Evolutionary conservation across 2,329 filamentous ascomycete genomes (phyloP).

Genomic region (Diaporthe sp.): DNA sequence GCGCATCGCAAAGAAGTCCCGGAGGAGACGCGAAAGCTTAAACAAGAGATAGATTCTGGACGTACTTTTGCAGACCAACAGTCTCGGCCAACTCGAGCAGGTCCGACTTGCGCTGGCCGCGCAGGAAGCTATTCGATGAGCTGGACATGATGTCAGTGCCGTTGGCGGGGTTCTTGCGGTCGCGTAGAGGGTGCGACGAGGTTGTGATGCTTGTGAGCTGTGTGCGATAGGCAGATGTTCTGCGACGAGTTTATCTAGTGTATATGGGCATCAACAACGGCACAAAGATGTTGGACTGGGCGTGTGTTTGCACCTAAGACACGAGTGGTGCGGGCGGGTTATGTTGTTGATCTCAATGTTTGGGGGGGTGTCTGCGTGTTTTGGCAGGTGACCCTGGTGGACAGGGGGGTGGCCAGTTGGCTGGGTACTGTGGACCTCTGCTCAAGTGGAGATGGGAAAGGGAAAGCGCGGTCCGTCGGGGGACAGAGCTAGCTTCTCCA

Average conservation of each 20-base stretch:
- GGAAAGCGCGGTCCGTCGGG: neutral
- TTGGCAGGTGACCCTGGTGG: conserved; percentile 28
- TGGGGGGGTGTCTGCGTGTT: conserved; percentile 13
- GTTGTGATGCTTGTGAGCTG: conserved; percentile 44
- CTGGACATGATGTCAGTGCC: conserved; percentile 66
- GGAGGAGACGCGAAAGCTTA: conserved; percentile 25
- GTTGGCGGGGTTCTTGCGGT: conserved; percentile 41
- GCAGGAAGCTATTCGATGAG: conserved; percentile 77
- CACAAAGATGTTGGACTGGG: conserved; percentile 4
- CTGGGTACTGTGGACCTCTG: conserved; percentile 16
- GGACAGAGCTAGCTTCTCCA: conserved; percentile 2
- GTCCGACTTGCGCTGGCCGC: conserved; percentile 85
- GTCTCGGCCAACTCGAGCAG: conserved; percentile 80
- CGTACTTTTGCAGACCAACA: conserved; percentile 81
- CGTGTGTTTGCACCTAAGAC: conserved; percentile 15
- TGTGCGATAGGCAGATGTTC: conserved; percentile 28
- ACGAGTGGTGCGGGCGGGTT: conserved; percentile 29
- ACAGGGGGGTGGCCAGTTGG: conserved; percentile 7
- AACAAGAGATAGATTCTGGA: conserved; percentile 44
- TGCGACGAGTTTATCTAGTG: conserved; percentile 10
- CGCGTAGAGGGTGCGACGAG: conserved; percentile 48
- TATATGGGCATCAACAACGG: conserved; percentile 34
- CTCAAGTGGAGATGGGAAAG: neutral
- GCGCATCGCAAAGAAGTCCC: neutral
- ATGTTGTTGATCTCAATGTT: conserved; percentile 35